Percentiles rank a stretch among this genome's conserved stretches.
Evolutionary conservation across 176 grass and related monocot genomes (phyloP).

Genomic region (Alopecurus myosuroides): DNA sequence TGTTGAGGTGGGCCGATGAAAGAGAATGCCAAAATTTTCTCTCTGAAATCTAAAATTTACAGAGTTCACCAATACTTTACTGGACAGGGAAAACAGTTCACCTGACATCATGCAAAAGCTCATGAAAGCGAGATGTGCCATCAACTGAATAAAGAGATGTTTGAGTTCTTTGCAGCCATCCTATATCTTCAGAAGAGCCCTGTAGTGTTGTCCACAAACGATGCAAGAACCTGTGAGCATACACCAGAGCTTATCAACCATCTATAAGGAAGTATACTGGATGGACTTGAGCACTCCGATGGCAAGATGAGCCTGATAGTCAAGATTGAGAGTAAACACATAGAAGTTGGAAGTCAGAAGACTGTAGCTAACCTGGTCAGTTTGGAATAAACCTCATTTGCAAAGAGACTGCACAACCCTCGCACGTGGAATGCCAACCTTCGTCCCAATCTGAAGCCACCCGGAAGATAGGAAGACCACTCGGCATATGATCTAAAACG

Average conservation of each 20-base stretch:
- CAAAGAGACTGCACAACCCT: conserved; percentile 21
- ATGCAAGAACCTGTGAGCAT: conserved; percentile 52
- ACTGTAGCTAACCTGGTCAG: conserved; percentile 22
- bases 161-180: conserved; percentile 73
- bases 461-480: not conserved
- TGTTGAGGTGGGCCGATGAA: no score
- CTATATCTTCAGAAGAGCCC: conserved; percentile 80
- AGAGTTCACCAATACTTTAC: not conserved
- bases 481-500: conserved; percentile 20
- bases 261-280: not conserved
- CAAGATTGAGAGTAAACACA: not conserved
- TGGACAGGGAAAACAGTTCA: conserved; percentile 1
- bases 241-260: not conserved
- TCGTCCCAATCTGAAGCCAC: conserved; percentile 22
- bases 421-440: conserved; percentile 42
- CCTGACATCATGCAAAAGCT: conserved; percentile 71
- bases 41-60: no score
- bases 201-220: conserved; percentile 65
- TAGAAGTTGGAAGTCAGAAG: not conserved
- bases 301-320: not conserved
- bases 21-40: no score
- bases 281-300: not conserved
- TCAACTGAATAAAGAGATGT: conserved; percentile 41
- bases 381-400: conserved; percentile 14
- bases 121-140: conserved; percentile 58